These are phyloP conservation scores for Canna indica DNA, from an alignment of 176 grass and related monocot genomes.

Conservation along the genomic window DNA sequence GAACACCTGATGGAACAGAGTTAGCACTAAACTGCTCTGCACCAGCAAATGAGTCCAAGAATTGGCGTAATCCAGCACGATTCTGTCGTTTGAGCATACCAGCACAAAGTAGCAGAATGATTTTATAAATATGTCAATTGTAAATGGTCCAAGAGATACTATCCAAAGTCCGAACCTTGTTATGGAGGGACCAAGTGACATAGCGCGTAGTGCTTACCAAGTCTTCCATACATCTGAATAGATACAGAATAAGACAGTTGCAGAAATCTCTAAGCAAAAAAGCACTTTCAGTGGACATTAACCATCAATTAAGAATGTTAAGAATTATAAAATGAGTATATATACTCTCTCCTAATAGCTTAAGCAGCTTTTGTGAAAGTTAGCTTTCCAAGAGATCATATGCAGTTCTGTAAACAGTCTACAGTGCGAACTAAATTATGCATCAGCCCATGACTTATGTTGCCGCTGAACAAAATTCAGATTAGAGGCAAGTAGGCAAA, in stretches of 20 bases:
- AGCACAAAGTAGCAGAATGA: neutral
- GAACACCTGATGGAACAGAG: slow-evolving; percentile 17
- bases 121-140: neutral
- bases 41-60: slow-evolving; percentile 73
- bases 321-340: too few species aligned
- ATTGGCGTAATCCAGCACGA: slow-evolving; percentile 61
- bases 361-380: too few species aligned
- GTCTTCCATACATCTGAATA: slow-evolving; percentile 86
- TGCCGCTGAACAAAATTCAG: too few species aligned
- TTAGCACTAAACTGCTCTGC: slow-evolving; percentile 41
- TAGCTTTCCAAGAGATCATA: too few species aligned
- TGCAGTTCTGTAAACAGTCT: too few species aligned
- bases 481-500: too few species aligned
- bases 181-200: slow-evolving; percentile 97
- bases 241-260: neutral
- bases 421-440: too few species aligned
- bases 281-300: neutral
- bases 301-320: neutral
- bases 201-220: slow-evolving; percentile 85
- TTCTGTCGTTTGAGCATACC: slow-evolving; percentile 38
- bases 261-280: neutral
- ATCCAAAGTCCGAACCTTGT: slow-evolving; percentile 56
- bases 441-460: too few species aligned
- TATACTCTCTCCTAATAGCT: too few species aligned
- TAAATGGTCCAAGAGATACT: neutral